These are phyloP conservation scores for Neurospora tetrasperma DNA, from an alignment of 495 filamentous ascomycete genomes.

Conservation along the genomic window DNA sequence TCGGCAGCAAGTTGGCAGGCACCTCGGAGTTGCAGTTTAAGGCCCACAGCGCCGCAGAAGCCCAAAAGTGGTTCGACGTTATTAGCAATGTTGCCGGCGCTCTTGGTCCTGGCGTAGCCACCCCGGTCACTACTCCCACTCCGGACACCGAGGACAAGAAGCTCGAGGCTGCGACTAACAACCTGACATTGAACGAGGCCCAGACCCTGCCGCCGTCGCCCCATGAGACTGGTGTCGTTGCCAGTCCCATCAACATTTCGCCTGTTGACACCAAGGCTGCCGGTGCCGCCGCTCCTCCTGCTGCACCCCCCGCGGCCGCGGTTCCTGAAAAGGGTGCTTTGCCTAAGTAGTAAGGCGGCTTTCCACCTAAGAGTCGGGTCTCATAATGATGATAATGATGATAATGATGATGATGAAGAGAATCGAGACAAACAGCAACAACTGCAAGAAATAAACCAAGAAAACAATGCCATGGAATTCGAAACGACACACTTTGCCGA, in stretches of 20 bases:
- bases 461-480: neutral
- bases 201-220: conserved; percentile 10
- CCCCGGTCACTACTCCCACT: conserved; percentile 7
- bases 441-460: neutral
- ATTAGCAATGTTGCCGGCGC: conserved; percentile 42
- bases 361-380: neutral
- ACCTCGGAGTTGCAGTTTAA: conserved; percentile 44
- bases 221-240: neutral
- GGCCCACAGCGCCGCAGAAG: conserved; percentile 63
- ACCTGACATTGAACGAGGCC: conserved; percentile 2
- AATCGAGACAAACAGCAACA: neutral
- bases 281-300: neutral
- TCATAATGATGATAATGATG: conserved; percentile 14
- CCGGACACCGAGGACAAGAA: conserved; percentile 10
- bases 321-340: conserved; percentile 28
- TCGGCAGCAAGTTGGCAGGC: conserved; percentile 43
- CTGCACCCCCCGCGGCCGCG: conserved; percentile 10
- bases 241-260: neutral
- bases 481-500: neutral
- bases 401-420: neutral
- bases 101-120: conserved; percentile 19
- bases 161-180: conserved; percentile 6
- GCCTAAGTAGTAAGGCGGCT: conserved; percentile 23
- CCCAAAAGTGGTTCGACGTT: conserved; percentile 71
- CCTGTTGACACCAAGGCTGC: neutral